Conservation (phyloP, 2,329 filamentous ascomycete species). For the Drechslerella stenobrocha region DNA sequence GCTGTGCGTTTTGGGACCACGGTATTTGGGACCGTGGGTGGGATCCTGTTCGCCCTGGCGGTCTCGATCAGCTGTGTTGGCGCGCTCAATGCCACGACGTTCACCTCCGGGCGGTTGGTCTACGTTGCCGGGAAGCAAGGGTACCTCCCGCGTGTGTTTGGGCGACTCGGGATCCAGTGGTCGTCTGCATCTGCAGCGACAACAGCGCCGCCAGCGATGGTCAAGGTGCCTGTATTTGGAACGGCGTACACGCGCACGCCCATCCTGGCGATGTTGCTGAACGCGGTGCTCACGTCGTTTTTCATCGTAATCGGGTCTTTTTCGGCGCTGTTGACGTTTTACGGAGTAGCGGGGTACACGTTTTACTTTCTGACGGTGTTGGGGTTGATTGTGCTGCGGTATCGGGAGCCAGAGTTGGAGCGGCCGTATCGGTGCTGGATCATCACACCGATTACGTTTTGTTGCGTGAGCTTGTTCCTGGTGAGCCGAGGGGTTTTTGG, state of each 20-base stretch:
- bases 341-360: conserved; percentile 93
- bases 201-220: conserved; percentile 56
- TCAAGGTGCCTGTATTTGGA: conserved; percentile 27
- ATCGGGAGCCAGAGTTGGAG: conserved; percentile 83
- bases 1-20: conserved; percentile 86
- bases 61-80: conserved; percentile 93
- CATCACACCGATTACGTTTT: conserved; percentile 94
- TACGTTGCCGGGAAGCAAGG: conserved; percentile 95
- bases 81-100: conserved; percentile 89
- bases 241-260: conserved; percentile 65
- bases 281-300: conserved; percentile 69
- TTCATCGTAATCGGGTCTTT: conserved; percentile 92
- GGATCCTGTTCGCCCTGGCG: conserved; percentile 80
- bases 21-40: conserved; percentile 82
- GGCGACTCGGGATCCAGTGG: conserved; percentile 71
- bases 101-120: conserved; percentile 86
- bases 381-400: conserved; percentile 84
- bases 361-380: conserved; percentile 97
- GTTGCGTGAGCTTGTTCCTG: conserved; percentile 92
- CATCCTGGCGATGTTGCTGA: conserved; percentile 86
- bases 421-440: conserved; percentile 96
- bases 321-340: conserved; percentile 87
- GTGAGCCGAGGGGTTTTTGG: conserved; percentile 86
- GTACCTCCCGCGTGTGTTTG: conserved; percentile 82
- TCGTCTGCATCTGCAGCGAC: conserved; percentile 48